Percentiles rank a stretch among this genome's conserved stretches.
Evolutionary conservation across 495 filamentous ascomycete genomes (phyloP).

Genomic region (Penicillium malachiteum): DNA sequence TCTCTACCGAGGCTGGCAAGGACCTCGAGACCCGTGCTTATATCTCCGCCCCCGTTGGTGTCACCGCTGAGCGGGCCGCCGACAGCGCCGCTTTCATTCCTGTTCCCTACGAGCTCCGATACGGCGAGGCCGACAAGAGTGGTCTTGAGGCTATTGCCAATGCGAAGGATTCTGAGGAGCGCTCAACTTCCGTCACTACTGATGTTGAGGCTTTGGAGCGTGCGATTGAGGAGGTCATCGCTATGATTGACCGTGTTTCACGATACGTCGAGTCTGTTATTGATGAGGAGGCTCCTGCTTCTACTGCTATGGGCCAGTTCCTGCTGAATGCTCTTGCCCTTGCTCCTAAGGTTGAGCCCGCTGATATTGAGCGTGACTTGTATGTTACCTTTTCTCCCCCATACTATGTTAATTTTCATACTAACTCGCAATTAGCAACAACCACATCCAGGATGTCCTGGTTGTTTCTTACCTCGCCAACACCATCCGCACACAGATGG

Average conservation of each 20-base stretch:
- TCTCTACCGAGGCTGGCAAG: slow-evolving; percentile 80
- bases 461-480: slow-evolving; percentile 96
- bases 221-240: slow-evolving; percentile 78
- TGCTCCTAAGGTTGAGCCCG: slow-evolving; percentile 87
- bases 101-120: slow-evolving; percentile 88
- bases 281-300: slow-evolving; percentile 65
- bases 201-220: slow-evolving; percentile 87
- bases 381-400: slow-evolving; percentile 37
- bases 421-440: slow-evolving; percentile 63
- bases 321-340: slow-evolving; percentile 87
- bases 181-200: slow-evolving; percentile 67
- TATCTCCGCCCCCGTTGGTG: slow-evolving; percentile 90
- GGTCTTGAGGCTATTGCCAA: slow-evolving; percentile 82
- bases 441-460: slow-evolving; percentile 97
- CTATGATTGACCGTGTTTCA: slow-evolving; percentile 83
- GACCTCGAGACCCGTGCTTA: slow-evolving; percentile 86
- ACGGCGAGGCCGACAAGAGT: slow-evolving; percentile 86
- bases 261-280: slow-evolving; percentile 86
- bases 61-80: slow-evolving; percentile 88
- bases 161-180: slow-evolving; percentile 75
- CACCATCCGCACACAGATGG: slow-evolving; percentile 98
- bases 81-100: slow-evolving; percentile 96
- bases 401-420: slow-evolving; percentile 30
- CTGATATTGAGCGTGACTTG: slow-evolving; percentile 93
- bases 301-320: slow-evolving; percentile 88